Evolutionary conservation across 805 yeast genomes (phyloP).

Genomic region (Wickerhamiella kurtzmanii): DNA sequence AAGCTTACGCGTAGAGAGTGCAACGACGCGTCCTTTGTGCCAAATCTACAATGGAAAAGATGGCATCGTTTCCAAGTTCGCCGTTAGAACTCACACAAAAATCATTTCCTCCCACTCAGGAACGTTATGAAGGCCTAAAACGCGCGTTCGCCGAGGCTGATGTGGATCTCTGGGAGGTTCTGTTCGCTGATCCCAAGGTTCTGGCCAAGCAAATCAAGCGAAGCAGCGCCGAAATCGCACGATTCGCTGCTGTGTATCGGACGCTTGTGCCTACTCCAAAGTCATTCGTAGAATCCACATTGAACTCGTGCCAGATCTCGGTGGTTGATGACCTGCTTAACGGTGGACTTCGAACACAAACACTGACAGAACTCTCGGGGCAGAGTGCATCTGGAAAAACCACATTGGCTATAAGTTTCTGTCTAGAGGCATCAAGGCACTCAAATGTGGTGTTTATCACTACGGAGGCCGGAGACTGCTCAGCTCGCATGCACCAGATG

Average conservation of each 20-base stretch:
- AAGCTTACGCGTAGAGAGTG: too few relatives aligned
- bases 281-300: neutral
- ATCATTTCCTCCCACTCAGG: neutral
- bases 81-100: too few relatives aligned
- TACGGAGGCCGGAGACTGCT: neutral
- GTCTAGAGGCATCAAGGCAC: neutral
- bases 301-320: constrained; percentile 38
- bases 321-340: constrained; percentile 36
- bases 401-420: neutral
- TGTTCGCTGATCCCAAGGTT: constrained; percentile 1
- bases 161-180: constrained; percentile 9
- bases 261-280: neutral
- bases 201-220: constrained; percentile 6
- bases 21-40: too few relatives aligned
- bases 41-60: too few relatives aligned
- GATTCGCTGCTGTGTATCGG: constrained; percentile 4
- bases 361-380: constrained; percentile 67
- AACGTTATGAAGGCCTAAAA: neutral
- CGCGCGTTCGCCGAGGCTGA: constrained; percentile 3
- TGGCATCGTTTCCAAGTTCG: too few relatives aligned
- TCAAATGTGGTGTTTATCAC: neutral
- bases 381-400: constrained; percentile 81
- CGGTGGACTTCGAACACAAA: constrained; percentile 45
- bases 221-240: constrained; percentile 8
- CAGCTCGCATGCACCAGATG: neutral